Percentiles rank a stretch among this genome's conserved stretches.
These are phyloP conservation scores for Talaromyces sp. DNA, from an alignment of 2,329 filamentous ascomycete genomes.

Conservation along the genomic window DNA sequence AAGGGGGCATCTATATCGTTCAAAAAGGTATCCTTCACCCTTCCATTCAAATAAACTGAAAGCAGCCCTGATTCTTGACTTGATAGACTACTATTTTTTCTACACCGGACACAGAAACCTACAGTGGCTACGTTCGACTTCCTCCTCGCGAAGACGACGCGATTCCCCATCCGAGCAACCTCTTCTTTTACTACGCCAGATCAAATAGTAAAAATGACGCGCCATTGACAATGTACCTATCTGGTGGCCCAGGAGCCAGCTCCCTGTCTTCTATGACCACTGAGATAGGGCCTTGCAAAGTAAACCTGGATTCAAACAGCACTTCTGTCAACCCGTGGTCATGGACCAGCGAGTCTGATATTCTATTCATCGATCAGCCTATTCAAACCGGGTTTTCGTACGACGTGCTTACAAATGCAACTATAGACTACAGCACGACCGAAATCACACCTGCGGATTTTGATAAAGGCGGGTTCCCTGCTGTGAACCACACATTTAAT, in stretches of 20 bases:
- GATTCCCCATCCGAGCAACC: conserved; percentile 12
- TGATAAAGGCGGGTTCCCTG: conserved; percentile 14
- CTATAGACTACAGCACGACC: not conserved
- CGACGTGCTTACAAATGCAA: conserved; percentile 13
- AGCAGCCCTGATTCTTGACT: not conserved
- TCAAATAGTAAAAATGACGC: conserved; percentile 39
- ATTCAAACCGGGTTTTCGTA: conserved; percentile 49
- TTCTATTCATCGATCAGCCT: conserved; percentile 61
- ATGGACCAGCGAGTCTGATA: conserved; percentile 55
- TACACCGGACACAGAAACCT: not conserved
- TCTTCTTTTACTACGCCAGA: conserved; percentile 53
- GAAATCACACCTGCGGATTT: not conserved
- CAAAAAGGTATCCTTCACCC: not conserved
- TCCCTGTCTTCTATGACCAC: conserved; percentile 40
- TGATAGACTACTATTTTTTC: not conserved
- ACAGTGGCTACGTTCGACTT: not conserved
- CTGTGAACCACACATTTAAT: conserved; percentile 49
- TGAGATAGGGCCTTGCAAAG: conserved; percentile 43
- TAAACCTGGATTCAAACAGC: conserved; percentile 39
- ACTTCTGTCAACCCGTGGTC: conserved; percentile 48
- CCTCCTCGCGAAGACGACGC: not conserved
- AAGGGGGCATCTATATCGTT: not conserved
- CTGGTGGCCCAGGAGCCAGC: conserved; percentile 50
- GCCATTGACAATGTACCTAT: conserved; percentile 52
- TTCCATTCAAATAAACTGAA: not conserved